Evolutionary conservation across 345 rosid genomes (phyloP), one percentile per base, ranked within the genome.

Genomic region (Psidium guajava): DNA sequence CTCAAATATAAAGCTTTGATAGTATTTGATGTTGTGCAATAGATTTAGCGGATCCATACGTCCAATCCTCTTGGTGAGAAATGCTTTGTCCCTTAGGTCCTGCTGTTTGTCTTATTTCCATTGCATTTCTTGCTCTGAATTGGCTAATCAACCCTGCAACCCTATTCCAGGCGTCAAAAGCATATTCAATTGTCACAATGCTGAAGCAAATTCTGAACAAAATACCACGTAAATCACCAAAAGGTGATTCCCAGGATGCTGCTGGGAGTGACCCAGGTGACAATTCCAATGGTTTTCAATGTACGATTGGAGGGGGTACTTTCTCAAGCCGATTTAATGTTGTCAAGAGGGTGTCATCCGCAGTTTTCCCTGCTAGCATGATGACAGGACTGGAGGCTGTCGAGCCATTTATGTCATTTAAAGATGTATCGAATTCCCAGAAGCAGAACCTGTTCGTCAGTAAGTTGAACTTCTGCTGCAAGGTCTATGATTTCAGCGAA

Each of bases 171-270:
- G 80, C 54, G 44, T 40, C 77, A 59, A 74, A 83, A 86, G 88
- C 83, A 86, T 85, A 53, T 85, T 86, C 88, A 83, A 83, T 81
- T 61, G 83, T 87, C 61, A 86, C 91, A 85, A 95, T 95, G 98
- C 91, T 95, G 69, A 93, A 93, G 91, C 98, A 95, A 90, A 91
- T 95, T 82, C 89, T 95, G n/a, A 93, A 94, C 88, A 95, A 93
- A 89, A 92, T 95, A 84, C 98, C 96, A 13, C 87, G 94, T 86
- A 95, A 95, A 84, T 90, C 94, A 40, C 87, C 88, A 8, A 93
- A 92, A 85, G 83, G 90, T 51, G 95, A 91, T 25, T 36, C 89
- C 18, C 74, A 87, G 49, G 94, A 95, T 87, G 84, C 92, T 40
- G 74, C 86, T 56, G 92, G 89, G 84, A 74, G 81, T 75, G 95